Evolutionary conservation across 31 red algal species (phyloP).

Genomic region (Porphyra umbilicalis): DNA sequence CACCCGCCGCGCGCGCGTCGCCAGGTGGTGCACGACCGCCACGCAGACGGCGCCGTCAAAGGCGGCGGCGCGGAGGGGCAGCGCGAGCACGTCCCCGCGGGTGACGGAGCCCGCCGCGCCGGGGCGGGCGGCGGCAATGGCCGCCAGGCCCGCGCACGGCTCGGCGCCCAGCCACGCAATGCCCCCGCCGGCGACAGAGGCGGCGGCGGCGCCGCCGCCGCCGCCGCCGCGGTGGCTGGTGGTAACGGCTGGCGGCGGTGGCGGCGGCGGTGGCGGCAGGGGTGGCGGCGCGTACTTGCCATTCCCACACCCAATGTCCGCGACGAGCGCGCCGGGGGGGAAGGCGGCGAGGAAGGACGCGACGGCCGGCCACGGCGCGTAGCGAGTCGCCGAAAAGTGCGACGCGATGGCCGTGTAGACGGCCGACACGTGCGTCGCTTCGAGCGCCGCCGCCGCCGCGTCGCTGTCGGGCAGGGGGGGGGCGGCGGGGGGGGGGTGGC

Average conservation of each 20-base stretch:
- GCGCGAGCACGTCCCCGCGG: conserved; percentile 28
- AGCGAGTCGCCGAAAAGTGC: conserved; percentile 72
- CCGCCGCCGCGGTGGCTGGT: neutral
- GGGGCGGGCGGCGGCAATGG: neutral
- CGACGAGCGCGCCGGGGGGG: conserved; percentile 25
- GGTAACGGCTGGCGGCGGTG: neutral
- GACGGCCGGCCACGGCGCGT: conserved; percentile 78
- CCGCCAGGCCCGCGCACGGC: neutral
- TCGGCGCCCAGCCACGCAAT: neutral
- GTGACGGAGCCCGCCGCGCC: conserved; percentile 7
- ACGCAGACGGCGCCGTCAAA: conserved; percentile 83
- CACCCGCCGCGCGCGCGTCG: conserved; percentile 39
- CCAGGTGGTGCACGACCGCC: conserved; percentile 89
- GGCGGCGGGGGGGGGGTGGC: no score
- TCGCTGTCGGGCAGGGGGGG: neutral
- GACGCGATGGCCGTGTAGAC: conserved; percentile 84
- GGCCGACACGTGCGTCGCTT: conserved; percentile 50
- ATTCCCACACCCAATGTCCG: conserved; percentile 89
- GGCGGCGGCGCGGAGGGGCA: conserved; percentile 32
- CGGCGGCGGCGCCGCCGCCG: neutral
- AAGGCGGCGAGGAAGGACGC: conserved; percentile 41
- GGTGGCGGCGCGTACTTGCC: conserved; percentile 72
- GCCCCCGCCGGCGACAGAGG: neutral
- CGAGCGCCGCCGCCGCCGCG: conserved; percentile 7
- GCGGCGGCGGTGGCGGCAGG: neutral